Conservation (phyloP, 2,329 filamentous ascomycete genomes). For the Chaetothyriales sp. region DNA sequence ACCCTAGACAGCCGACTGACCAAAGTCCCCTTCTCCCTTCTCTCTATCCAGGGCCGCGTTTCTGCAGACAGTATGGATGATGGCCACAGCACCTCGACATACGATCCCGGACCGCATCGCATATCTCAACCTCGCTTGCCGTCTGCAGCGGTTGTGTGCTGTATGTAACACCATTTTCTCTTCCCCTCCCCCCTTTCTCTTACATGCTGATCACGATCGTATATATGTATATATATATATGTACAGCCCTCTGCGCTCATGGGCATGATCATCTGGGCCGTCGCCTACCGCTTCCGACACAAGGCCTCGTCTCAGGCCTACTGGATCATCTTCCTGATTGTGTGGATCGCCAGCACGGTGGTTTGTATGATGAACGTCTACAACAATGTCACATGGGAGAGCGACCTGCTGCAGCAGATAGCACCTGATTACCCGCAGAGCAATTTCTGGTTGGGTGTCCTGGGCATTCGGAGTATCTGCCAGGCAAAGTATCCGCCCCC, state of each 20-base stretch:
- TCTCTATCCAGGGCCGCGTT: conserved; percentile 6
- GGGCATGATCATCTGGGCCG: conserved; percentile 11
- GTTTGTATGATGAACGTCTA: conserved; percentile 12
- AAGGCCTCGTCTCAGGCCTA: conserved; percentile 10
- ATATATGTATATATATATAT: too few species aligned
- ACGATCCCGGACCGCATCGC: conserved; percentile 6
- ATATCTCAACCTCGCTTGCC: conserved; percentile 10
- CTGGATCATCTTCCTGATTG: conserved; percentile 11
- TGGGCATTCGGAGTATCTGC: conserved; percentile 7
- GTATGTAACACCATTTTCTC: conserved; percentile 1
- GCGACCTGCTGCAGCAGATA: conserved; percentile 9
- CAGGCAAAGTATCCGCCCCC: conserved; percentile 1
- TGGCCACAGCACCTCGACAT: conserved; percentile 7
- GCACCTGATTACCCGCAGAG: conserved; percentile 8
- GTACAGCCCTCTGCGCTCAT: conserved; percentile 8
- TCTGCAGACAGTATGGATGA: conserved; percentile 10
- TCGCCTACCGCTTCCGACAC: conserved; percentile 8
- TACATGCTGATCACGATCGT: neutral
- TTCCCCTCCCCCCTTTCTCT: neutral
- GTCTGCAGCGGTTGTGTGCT: conserved; percentile 8
- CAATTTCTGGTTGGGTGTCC: conserved; percentile 7
- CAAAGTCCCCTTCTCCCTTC: neutral
- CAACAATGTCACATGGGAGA: conserved; percentile 13
- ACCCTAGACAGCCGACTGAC: neutral
- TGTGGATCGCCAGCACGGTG: conserved; percentile 8